Conservation (phyloP, 2,329 filamentous ascomycete genomes). For the Davidsoniella neocaledoniae region DNA sequence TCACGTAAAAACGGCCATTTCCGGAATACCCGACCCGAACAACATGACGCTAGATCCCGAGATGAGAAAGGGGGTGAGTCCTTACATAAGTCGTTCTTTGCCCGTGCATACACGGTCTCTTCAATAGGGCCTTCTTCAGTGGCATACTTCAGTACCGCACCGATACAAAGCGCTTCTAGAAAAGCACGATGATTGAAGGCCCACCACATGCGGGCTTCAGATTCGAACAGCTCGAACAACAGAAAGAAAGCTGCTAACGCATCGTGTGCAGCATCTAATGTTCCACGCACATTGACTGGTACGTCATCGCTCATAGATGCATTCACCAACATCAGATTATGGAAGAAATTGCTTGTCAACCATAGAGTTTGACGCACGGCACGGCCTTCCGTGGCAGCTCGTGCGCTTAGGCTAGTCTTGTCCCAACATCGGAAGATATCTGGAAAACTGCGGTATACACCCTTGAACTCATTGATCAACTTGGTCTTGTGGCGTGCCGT, state of each 20-base stretch:
- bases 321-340: conserved; percentile 66
- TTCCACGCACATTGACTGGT: conserved; percentile 48
- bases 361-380: conserved; percentile 60
- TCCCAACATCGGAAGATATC: conserved; percentile 54
- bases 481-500: conserved; percentile 53
- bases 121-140: conserved; percentile 28
- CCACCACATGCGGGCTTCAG: conserved; percentile 68
- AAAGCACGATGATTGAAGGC: conserved; percentile 70
- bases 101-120: conserved; percentile 39
- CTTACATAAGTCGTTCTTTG: conserved; percentile 44
- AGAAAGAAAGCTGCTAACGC: conserved; percentile 61
- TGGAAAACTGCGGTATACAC: conserved; percentile 58
- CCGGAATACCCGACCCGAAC: too few species aligned
- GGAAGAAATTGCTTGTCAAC: conserved; percentile 66
- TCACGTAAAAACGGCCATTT: too few species aligned
- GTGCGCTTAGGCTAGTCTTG: conserved; percentile 36
- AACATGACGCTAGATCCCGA: neutral
- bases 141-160: conserved; percentile 38
- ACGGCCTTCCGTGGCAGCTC: conserved; percentile 44
- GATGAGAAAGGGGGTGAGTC: conserved; percentile 14
- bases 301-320: conserved; percentile 50
- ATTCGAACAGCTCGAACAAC: conserved; percentile 47
- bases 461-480: conserved; percentile 51
- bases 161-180: conserved; percentile 55
- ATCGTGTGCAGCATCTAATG: conserved; percentile 59